Base-by-base conservation (phyloP, 768 basidiomycete species). In the Gautieria morchelliformis region DNA sequence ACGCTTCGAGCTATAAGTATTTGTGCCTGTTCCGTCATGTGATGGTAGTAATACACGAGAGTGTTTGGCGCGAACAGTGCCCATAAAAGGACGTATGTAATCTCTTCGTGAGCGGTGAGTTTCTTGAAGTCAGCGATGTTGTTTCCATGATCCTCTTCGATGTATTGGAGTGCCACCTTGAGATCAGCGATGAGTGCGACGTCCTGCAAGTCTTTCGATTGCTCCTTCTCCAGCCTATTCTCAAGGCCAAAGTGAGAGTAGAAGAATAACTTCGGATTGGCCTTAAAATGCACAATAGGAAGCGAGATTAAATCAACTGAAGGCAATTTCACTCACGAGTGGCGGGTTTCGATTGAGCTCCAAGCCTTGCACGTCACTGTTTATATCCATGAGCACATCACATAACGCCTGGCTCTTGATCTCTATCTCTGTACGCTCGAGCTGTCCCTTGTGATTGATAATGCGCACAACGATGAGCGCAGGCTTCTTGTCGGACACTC, bases 31-130 rank as follows among this genome's bases (percentile, higher is more conserved):
- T 63, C 49, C 51, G 57, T 53, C 46, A 53, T 11, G 19, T 40
- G 59, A 60, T 63, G 53, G 32, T 17, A 53, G 19, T 57, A 53
- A 45, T 64, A 66, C 3, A 66, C 63, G 35, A 66, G 57, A 5
- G 62, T 51, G 47, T 61, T 61, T 15, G 65, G 63, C 4, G 52
- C 56, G 59, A 70, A 65, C 20, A 72, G 41, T 20, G 62, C 63
- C 68, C 69, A 71, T 3, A 72, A 65, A n/a, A 69, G 65, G n/a
- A 63, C 60, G 61, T 60, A 70, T 1, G 66, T 63, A 58, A 70
- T 67, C 5, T 62, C 53, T 11, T 58, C 39, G 15, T 61, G 32
- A 10, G 58, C 37, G 37, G 64, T 44, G n/a, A 64, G 58, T 12
- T 52, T 51, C 1, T 41, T 32, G 3, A 62, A 54, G 19, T 67